These are phyloP conservation scores for Podaxis mareebaensis DNA, from an alignment of 768 basidiomycete species.

Conservation along the genomic window DNA sequence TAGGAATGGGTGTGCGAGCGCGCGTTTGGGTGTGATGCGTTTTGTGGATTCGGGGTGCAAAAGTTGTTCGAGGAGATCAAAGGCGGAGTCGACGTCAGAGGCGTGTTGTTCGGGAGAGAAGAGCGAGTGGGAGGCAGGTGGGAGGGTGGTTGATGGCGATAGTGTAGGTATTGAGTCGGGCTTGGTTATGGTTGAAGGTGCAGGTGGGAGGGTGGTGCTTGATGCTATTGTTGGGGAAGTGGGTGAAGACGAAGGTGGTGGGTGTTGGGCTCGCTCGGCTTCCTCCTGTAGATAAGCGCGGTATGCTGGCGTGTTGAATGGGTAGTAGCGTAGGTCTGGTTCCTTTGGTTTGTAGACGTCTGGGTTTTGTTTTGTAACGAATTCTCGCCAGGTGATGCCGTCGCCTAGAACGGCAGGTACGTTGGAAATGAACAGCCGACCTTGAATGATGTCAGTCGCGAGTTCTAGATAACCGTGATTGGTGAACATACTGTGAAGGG, in stretches of 20 bases:
- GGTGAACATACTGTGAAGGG: slow-evolving; percentile 83
- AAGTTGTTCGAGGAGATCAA: slow-evolving; percentile 73
- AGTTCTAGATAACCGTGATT: background rate
- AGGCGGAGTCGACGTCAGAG: slow-evolving; percentile 60
- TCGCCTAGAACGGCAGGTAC: slow-evolving; percentile 73
- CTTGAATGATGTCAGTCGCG: slow-evolving; percentile 38
- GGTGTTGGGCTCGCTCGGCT: slow-evolving; percentile 22
- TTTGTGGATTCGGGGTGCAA: slow-evolving; percentile 78
- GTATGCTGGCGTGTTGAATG: slow-evolving; percentile 41
- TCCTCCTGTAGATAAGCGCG: slow-evolving; percentile 19
- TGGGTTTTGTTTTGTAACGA: slow-evolving; percentile 81
- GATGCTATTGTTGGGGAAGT: slow-evolving; percentile 22
- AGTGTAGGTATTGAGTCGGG: slow-evolving; percentile 17
- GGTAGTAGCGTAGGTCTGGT: slow-evolving; percentile 55
- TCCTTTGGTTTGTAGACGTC: slow-evolving; percentile 52
- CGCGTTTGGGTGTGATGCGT: slow-evolving; percentile 74
- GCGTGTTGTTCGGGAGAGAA: slow-evolving; percentile 38
- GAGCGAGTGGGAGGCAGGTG: slow-evolving; percentile 2
- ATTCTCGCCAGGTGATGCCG: slow-evolving; percentile 68
- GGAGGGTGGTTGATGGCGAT: background rate
- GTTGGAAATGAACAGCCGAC: slow-evolving; percentile 89
- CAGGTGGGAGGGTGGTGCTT: slow-evolving; percentile 15
- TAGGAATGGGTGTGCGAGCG: slow-evolving; percentile 82
- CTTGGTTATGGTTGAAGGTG: slow-evolving; percentile 13
- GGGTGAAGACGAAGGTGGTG: slow-evolving; percentile 34